These are phyloP conservation scores for Plasmopara viticola DNA, from an alignment of 352 stramenopile genomes.

Conservation along the genomic window DNA sequence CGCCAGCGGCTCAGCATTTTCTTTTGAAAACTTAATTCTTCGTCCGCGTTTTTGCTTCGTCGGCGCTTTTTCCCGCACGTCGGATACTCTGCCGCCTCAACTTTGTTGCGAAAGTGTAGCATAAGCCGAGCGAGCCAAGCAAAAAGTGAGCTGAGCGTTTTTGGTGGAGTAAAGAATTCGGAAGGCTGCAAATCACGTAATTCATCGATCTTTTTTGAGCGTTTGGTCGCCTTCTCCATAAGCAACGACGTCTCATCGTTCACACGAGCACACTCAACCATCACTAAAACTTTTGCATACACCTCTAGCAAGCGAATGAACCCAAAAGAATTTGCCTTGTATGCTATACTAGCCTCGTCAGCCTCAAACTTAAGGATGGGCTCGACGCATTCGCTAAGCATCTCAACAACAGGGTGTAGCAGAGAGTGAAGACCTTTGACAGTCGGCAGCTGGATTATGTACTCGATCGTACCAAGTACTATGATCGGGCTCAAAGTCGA, in stretches of 20 bases:
- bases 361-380: constrained; percentile 41
- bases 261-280: constrained; percentile 45
- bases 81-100: constrained; percentile 28
- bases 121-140: constrained; percentile 50
- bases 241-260: constrained; percentile 42
- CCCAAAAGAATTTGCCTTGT: constrained; percentile 47
- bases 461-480: constrained; percentile 55
- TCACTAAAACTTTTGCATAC: constrained; percentile 54
- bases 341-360: constrained; percentile 36
- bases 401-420: constrained; percentile 36
- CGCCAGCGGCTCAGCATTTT: constrained; percentile 53
- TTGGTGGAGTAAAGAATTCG: constrained; percentile 50
- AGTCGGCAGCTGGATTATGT: constrained; percentile 46
- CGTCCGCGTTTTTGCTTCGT: constrained; percentile 28
- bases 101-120: constrained; percentile 38
- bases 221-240: constrained; percentile 35
- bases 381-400: constrained; percentile 34
- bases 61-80: constrained; percentile 47
- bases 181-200: constrained; percentile 51
- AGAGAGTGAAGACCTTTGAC: constrained; percentile 45
- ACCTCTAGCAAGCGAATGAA: constrained; percentile 66
- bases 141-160: constrained; percentile 36
- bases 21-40: constrained; percentile 28
- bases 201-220: constrained; percentile 33
- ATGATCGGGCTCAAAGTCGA: constrained; percentile 47